These are phyloP conservation scores for Paratinospora sagittata DNA, from an alignment of 164 flowering plant genomes.

Conservation along the genomic window DNA sequence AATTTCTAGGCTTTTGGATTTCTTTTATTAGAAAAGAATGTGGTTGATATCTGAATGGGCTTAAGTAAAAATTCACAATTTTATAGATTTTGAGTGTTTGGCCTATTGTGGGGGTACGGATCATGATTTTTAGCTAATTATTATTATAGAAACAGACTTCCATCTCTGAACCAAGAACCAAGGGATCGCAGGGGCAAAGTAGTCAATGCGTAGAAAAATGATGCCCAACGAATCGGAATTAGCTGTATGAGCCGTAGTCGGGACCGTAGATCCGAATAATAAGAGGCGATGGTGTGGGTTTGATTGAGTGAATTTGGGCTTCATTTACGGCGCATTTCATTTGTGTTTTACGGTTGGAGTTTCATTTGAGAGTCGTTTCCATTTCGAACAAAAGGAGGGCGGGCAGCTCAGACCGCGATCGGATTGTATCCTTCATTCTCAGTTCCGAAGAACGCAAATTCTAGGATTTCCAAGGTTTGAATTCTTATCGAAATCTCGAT, in stretches of 20 bases:
- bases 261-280: constrained; percentile 7
- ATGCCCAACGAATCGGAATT: not conserved
- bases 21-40: too few species aligned
- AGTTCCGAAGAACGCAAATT: constrained; percentile 3
- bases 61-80: too few species aligned
- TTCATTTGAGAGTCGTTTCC: constrained; percentile 10
- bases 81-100: too few species aligned
- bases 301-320: constrained; percentile 4
- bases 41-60: too few species aligned
- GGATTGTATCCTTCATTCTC: constrained; percentile 1
- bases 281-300: constrained; percentile 11
- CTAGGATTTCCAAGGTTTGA: constrained; percentile 13
- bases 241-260: constrained; percentile 14
- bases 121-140: too few species aligned
- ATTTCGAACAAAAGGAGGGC: constrained; percentile 19
- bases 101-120: too few species aligned
- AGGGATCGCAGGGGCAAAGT: not conserved
- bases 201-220: not conserved
- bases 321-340: constrained; percentile 14
- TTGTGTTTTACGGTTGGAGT: not conserved
- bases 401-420: constrained; percentile 19
- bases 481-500: not conserved
- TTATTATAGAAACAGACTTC: too few species aligned
- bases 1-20: too few species aligned
- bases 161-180: too few species aligned